Conservation (phyloP, 495 filamentous ascomycete genomes). For the Parathielavia appendiculata region DNA sequence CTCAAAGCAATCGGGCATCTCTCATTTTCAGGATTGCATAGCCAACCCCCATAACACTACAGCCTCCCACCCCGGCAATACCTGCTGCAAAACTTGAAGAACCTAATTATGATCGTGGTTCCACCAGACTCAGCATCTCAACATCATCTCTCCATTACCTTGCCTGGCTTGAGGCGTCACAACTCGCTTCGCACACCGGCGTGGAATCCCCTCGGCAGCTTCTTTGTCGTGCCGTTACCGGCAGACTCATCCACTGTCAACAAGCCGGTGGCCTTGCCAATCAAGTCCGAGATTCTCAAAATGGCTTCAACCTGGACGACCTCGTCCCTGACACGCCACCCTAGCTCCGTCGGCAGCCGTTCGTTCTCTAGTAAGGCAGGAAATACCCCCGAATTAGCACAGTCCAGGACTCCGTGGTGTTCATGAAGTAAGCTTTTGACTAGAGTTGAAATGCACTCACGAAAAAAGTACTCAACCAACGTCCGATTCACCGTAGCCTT, state of each 20-base stretch:
- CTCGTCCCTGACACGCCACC: background rate
- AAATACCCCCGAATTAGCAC: too few relatives aligned
- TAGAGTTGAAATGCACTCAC: background rate
- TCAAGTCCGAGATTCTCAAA: conserved; percentile 3
- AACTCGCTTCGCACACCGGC: background rate
- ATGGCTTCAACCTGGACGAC: background rate
- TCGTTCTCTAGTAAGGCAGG: background rate
- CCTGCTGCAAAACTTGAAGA: too few relatives aligned
- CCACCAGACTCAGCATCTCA: too few relatives aligned
- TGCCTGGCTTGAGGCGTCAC: too few relatives aligned
- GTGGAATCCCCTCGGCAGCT: conserved; percentile 2
- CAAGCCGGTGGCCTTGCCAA: background rate
- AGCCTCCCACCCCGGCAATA: too few relatives aligned
- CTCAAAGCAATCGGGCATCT: too few relatives aligned
- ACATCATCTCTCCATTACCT: too few relatives aligned
- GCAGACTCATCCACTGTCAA: background rate
- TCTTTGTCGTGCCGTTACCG: background rate
- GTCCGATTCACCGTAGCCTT: background rate
- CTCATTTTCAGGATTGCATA: too few relatives aligned
- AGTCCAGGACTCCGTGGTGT: too few relatives aligned
- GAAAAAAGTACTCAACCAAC: conserved; percentile 1
- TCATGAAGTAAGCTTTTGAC: too few relatives aligned
- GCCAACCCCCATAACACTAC: too few relatives aligned
- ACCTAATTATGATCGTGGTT: too few relatives aligned
- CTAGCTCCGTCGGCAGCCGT: background rate